A percentile compares a stretch with the other conserved stretches of the same genome.
These are phyloP conservation scores for Cryptococcus sp. DNA, from an alignment of 1,284 basidiomycete genomes.

Conservation along the genomic window DNA sequence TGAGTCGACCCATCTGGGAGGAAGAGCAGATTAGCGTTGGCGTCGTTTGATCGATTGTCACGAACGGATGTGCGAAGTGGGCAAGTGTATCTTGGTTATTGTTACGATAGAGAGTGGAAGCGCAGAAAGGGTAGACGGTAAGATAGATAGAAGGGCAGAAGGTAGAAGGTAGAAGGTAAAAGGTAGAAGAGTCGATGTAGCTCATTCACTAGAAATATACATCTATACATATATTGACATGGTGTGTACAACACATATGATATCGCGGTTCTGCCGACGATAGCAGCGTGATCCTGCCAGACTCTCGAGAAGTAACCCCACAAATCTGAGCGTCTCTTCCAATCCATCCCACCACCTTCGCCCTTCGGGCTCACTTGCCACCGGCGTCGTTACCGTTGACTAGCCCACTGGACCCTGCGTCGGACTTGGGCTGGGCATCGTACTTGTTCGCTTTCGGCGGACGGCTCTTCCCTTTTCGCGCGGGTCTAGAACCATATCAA, in stretches of 20 bases:
- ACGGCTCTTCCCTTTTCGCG: constrained; percentile 7
- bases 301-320: too few species aligned
- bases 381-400: constrained; percentile 2
- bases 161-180: too few species aligned
- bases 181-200: too few species aligned
- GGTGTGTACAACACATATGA: background rate
- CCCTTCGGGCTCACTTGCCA: background rate
- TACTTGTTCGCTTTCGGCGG: constrained; percentile 31
- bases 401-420: background rate
- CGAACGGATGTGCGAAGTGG: too few species aligned
- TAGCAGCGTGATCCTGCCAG: too few species aligned
- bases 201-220: background rate
- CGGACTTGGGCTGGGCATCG: constrained; percentile 21
- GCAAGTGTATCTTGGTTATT: too few species aligned
- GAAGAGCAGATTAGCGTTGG: constrained; percentile 25
- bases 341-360: too few species aligned
- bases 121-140: too few species aligned
- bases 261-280: background rate
- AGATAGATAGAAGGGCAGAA: too few species aligned
- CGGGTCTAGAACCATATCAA: constrained; percentile 15
- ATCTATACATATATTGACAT: constrained; percentile 1
- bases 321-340: too few species aligned
- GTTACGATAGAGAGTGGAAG: too few species aligned
- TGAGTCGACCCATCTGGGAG: constrained; percentile 30
- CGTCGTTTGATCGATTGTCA: constrained; percentile 10